Conservation (phyloP, 768 basidiomycete species). For the Phaffia tasmanica region DNA sequence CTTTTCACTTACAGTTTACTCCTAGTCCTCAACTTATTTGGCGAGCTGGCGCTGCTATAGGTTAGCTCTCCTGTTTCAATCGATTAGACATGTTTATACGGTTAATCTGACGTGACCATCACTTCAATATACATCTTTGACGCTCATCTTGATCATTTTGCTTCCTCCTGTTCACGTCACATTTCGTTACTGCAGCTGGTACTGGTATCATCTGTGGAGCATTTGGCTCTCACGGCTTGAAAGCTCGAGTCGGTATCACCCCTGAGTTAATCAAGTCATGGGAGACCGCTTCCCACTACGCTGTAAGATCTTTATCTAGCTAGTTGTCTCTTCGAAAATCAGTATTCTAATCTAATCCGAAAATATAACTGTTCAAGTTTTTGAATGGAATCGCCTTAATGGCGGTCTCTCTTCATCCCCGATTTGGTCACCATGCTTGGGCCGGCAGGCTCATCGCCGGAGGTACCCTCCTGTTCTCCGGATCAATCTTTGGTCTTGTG, state of each 20-base stretch:
- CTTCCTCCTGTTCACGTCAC: not conserved
- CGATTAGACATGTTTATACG: too few relatives aligned
- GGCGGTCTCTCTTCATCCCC: constrained; percentile 13
- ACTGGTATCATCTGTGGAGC: constrained; percentile 18
- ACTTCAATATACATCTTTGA: too few relatives aligned
- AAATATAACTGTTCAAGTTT: too few relatives aligned
- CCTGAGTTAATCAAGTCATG: constrained; percentile 15
- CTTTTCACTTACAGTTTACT: too few relatives aligned
- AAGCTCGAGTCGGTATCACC: constrained; percentile 16
- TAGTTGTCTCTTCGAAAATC: not conserved
- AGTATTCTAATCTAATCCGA: too few relatives aligned
- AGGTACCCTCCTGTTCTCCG: constrained; percentile 7
- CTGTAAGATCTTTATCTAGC: not conserved
- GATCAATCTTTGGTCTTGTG: constrained; percentile 16
- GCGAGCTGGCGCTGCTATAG: constrained; percentile 8
- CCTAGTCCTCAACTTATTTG: not conserved
- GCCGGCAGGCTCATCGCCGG: constrained; percentile 21
- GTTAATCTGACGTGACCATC: not conserved
- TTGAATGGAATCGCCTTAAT: constrained; percentile 18
- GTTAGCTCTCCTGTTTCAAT: not conserved
- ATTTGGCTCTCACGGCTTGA: constrained; percentile 21
- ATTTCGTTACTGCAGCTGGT: constrained; percentile 2
- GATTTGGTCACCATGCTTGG: constrained; percentile 17
- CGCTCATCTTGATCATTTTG: too few relatives aligned
- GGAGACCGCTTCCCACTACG: constrained; percentile 21